Base-by-base conservation (phyloP, 1,284 basidiomycete species). In the Heterobasidion parviporum region DNA sequence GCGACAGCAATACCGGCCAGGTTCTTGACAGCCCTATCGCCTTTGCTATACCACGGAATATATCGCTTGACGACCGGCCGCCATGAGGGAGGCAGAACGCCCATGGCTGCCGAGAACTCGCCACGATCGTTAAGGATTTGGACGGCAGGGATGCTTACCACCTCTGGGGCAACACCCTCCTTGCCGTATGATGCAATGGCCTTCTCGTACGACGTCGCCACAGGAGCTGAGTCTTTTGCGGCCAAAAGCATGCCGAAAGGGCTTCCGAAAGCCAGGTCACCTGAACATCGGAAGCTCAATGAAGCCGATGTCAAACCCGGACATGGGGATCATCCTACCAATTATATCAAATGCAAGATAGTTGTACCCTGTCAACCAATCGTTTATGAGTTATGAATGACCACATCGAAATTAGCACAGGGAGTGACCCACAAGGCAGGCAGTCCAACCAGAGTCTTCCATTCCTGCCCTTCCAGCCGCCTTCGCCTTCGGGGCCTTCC, bases 311-410 rank as follows among this genome's bases (percentile, higher is more conserved):
- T 26, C n/a, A 33, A 41, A 8, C 57, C 5, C 50, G 5, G 5
- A 33, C 15, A 35, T 34, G 26, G 1, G 8, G 34, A 14, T 26
- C 5, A 33, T 43, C 43, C 3, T 61, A 76, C 79, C 81, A 53
- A 94, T 90, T 63, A 92, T 89, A 70, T 94, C 92, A 67, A 96
- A 96, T 0, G 90, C 91, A 50, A 94, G 85, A 67, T 87, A 88
- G 70, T 87, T 87, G 67, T 79, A 80, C 82, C 79, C 74, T 71
- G 56, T 50, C 33, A 47, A 0, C 20, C 9, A 44, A 10, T 14
- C n/a, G 14, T 41, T 56, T 63, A 9, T 59, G 6, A 14, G 34
- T 3, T 15, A 52, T 15, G 44, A 52, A 3, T 20, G 38, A 50
- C 52, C 47, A 50, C 0, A 54, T 20, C 52, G 44, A 51, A 20